Evolutionary conservation across 768 basidiomycete species (phyloP), one percentile per base, ranked within the genome.

Genomic region (Hypholoma fasciculare): DNA sequence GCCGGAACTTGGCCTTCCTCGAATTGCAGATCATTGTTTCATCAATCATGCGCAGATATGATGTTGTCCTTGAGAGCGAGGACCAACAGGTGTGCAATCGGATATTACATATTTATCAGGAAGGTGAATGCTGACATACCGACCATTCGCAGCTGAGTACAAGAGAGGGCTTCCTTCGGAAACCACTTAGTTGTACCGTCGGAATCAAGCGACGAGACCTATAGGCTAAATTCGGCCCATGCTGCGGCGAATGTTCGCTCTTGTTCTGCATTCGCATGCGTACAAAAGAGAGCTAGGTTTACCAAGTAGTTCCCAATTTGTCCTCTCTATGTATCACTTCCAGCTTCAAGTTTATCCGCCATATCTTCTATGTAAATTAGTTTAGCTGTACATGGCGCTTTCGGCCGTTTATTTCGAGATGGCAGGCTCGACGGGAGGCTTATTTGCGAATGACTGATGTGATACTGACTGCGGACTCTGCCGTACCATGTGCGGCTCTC

Each of bases 131-230:
- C 44, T 54, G 20, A 50, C 37, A 17, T 34, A 47, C 39, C 34
- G 46, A 37, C 4, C 2, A 57, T 38, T 38, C 52, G 19, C 64
- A 92, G 87, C 74, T 95, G 54, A 78, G 83, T 38, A 92, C 88
- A 1, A 76, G 84, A 14, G 94, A 96, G 74, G 94, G 94, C 2
- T 96, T 96, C 76, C 75, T 96, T 60, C 78, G 94, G 63, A 96
- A 95, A 76, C 93, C 93, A 0, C 71, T 90, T 30, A 76, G 72
- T 17, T 94, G 92, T 66, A 74, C 69, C 53, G 86, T 94, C 44
- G 90, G 92, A 20, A 81, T 94, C 65, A 85, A 79, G 70, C 82
- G 86, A 47, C 79, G 91, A 56, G 80, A 84, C 55, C 48, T 70
- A 49, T 70, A 53, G 43, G 50, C 2, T 19, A 12, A 17, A 9